These are phyloP conservation scores for Capsicum rhomboideum DNA, from an alignment of 257 asterid genomes.

Conservation along the genomic window DNA sequence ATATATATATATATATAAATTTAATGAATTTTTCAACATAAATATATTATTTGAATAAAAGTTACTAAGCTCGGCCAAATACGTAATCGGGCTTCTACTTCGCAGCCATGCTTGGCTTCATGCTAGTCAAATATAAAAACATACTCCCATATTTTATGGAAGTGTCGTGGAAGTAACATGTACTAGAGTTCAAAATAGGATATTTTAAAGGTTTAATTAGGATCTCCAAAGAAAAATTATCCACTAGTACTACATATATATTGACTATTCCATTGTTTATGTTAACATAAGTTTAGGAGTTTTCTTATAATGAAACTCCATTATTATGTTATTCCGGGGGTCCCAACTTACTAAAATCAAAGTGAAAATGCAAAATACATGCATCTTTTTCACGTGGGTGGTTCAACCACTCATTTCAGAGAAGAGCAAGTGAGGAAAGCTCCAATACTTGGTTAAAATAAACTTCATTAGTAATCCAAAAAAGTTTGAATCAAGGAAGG, in stretches of 20 bases:
- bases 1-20: too few species aligned
- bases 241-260: not conserved
- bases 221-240: not conserved
- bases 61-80: accelerated
- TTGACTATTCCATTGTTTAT: not conserved
- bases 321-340: too few species aligned
- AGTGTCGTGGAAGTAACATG: not conserved
- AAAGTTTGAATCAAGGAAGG: not conserved
- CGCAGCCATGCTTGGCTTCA: not conserved
- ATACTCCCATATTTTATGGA: not conserved
- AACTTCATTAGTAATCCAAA: not conserved
- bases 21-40: not conserved
- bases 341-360: too few species aligned
- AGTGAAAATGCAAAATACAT: not conserved
- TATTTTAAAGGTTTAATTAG: not conserved
- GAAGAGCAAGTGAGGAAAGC: not conserved
- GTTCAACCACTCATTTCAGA: not conserved
- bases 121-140: not conserved
- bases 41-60: not conserved
- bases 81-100: not conserved
- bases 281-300: not conserved
- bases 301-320: not conserved
- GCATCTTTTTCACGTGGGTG: not conserved
- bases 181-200: not conserved
- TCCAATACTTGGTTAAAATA: not conserved